phyloP scores from a whole-genome alignment of 169 alveolate species.

The Eimeria necatrix region DNA sequence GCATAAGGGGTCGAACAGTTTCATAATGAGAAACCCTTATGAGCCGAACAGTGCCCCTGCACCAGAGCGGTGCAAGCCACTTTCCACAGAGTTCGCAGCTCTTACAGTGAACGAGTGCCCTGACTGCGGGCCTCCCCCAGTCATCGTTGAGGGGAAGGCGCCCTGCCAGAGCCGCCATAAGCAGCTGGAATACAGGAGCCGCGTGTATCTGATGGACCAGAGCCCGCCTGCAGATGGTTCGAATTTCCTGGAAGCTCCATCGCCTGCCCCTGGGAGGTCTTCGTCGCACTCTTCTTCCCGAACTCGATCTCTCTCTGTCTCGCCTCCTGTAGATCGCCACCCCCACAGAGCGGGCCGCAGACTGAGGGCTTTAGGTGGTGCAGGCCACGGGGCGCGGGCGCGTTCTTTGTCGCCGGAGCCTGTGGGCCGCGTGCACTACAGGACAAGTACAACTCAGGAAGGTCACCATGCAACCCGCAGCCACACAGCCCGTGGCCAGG shows the following conservation, averaged over 20 bases:
- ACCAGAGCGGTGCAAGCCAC: neutral
- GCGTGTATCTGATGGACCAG: neutral
- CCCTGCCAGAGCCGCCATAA: neutral
- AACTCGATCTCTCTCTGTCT: slow-evolving; percentile 44
- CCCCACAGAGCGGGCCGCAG: slow-evolving; percentile 52
- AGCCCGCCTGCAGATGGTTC: neutral
- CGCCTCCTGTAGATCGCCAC: neutral
- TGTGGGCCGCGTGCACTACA: neutral
- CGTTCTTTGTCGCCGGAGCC: slow-evolving; percentile 20
- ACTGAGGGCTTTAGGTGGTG: slow-evolving; percentile 10
- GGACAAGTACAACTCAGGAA: neutral
- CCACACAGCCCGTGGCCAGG: neutral
- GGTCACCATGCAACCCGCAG: neutral
- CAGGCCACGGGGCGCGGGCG: neutral
- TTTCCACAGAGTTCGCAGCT: neutral
- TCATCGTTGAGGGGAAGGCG: neutral
- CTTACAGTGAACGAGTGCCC: neutral
- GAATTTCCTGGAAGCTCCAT: neutral
- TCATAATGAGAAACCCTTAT: neutral
- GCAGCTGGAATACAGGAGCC: neutral
- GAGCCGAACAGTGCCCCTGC: neutral
- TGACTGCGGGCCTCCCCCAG: neutral
- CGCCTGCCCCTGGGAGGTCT: neutral
- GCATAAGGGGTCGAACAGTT: neutral
- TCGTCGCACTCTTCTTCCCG: slow-evolving; percentile 14